A percentile compares a stretch with the other conserved stretches of the same genome.
Conservation (phyloP, 306 rosid genomes). For the Begonia masoniana region DNA sequence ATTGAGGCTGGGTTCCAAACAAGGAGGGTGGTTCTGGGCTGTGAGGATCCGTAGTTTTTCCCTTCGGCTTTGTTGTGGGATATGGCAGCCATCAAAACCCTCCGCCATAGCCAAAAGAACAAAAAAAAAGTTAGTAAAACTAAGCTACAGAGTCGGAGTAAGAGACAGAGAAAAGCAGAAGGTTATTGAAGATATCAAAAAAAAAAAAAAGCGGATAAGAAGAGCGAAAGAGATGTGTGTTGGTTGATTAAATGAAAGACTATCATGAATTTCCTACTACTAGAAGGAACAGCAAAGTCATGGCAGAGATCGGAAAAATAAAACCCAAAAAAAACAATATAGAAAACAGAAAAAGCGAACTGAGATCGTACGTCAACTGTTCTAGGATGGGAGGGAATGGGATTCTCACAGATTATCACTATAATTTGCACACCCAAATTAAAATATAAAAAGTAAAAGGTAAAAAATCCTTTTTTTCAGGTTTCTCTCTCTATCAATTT, state of each 20-base stretch:
- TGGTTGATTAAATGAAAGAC: slow-evolving; percentile 1
- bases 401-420: slow-evolving; percentile 4
- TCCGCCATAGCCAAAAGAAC: slow-evolving; percentile 42
- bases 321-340: no score
- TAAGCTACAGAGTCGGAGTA: neutral
- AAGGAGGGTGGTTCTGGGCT: slow-evolving; percentile 10
- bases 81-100: slow-evolving; percentile 59
- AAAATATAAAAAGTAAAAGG: no score
- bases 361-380: slow-evolving; percentile 1
- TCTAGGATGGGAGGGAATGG: slow-evolving; percentile 8
- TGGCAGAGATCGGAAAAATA: neutral
- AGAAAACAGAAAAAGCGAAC: neutral
- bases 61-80: slow-evolving; percentile 75
- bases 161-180: neutral
- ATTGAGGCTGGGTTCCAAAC: slow-evolving; percentile 10
- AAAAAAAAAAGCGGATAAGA: no score
- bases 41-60: slow-evolving; percentile 50
- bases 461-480: no score
- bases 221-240: neutral
- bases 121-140: neutral
- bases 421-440: neutral
- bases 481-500: neutral
- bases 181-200: no score
- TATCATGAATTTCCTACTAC: neutral
- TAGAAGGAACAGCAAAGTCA: neutral